phyloP scores from a whole-genome alignment of 108 stramenopile species.

The Pseudonitzschia delicatissima region DNA sequence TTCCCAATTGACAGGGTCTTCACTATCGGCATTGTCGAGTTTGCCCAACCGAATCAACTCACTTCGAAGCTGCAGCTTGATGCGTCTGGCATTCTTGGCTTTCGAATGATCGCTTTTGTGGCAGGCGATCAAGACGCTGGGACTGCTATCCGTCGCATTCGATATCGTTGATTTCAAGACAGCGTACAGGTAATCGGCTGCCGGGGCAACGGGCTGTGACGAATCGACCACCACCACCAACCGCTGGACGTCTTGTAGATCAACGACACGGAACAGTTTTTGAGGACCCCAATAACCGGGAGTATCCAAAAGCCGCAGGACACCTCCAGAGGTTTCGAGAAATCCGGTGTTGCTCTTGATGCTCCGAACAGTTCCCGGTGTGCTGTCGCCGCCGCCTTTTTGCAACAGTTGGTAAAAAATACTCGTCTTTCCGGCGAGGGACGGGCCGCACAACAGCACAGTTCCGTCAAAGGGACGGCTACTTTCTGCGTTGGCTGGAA shows the following conservation, averaged over 20 bases:
- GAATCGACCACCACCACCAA: conserved; percentile 63
- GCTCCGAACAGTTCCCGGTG: conserved; percentile 55
- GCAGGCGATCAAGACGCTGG: conserved; percentile 54
- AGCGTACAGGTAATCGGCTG: conserved; percentile 58
- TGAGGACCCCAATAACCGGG: conserved; percentile 56
- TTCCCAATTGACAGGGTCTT: conserved; percentile 20
- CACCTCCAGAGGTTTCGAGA: background rate
- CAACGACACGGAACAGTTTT: conserved; percentile 14
- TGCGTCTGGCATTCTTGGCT: conserved; percentile 70
- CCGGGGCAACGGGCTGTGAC: conserved; percentile 57
- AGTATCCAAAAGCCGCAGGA: conserved; percentile 60
- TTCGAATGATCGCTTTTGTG: conserved; percentile 56
- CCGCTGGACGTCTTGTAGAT: conserved; percentile 10
- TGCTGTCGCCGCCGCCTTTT: background rate
- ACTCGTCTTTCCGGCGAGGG: conserved; percentile 41
- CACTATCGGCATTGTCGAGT: background rate
- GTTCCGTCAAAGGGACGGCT: conserved; percentile 32
- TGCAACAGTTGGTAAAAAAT: conserved; percentile 36
- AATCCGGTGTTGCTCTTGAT: conserved; percentile 62
- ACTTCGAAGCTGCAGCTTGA: conserved; percentile 71
- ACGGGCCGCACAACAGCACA: conserved; percentile 46
- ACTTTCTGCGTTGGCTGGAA: background rate
- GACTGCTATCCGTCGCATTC: background rate
- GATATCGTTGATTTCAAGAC: conserved; percentile 20
- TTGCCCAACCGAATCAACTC: conserved; percentile 63